Evolutionary conservation across 768 basidiomycete species (phyloP), one percentile per base, ranked within the genome.

Genomic region (Trametes gibbosa): DNA sequence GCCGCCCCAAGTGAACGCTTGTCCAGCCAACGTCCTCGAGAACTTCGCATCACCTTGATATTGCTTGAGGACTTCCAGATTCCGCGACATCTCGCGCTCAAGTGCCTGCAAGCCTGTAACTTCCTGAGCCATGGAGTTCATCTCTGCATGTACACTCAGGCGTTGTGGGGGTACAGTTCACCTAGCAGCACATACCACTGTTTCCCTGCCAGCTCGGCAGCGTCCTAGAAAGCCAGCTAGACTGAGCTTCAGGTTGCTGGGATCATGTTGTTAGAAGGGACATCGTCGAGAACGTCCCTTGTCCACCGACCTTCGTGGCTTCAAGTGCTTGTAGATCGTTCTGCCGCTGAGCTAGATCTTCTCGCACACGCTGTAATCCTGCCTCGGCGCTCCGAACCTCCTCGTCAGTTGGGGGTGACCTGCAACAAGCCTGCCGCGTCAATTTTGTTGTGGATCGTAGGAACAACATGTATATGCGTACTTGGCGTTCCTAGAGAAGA

Each of bases 41-140:
- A 80, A 87, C 65, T 76, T 72, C 35, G 77, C 81, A 25, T 75
- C 70, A 37, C 81, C 77, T 19, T 79, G 81, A 8, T 79, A 75
- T 42, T 75, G 74, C 40, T 79, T 79, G 42, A 89, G 72, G 2
- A 70, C 69, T 37, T 81, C 78, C 3, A 89, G 63, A 59, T 83
- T 85, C 25, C 76, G 77, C 39, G 73, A 71, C 84, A 90, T 89
- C 63, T 90, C 81, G 43, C 82, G 78, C 65, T 89, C 84, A 1
- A 92, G 76, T 0, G 86, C 81, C 64, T 86, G 77, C 5, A 92
- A 75, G 0, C 89, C 89, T 34, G 75, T 73, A 9, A 88, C 66
- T 68, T 90, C 89, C 66, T 85, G 83, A 29, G 72, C 69, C 21
- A 81, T 64, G 1, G 73, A 69, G 21, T 63, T 71, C 13, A 72